These are phyloP conservation scores for Dendrobium chrysotoxum DNA, from an alignment of 106 monocot genomes.

Conservation along the genomic window DNA sequence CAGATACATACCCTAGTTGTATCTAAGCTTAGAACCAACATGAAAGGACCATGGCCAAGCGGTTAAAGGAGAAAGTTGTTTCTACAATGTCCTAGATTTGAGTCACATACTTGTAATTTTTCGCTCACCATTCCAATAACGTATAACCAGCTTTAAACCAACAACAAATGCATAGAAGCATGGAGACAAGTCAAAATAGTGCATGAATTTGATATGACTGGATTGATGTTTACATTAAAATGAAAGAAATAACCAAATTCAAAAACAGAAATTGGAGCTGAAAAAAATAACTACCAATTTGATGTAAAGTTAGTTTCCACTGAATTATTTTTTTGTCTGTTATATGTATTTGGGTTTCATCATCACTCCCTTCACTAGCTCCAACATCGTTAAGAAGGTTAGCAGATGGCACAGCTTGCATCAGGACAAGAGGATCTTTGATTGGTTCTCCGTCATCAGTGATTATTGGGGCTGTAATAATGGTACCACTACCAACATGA, in stretches of 20 bases:
- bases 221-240: neutral
- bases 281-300: slow-evolving; percentile 50
- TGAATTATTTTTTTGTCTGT: slow-evolving; percentile 67
- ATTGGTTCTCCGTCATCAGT: slow-evolving; percentile 81
- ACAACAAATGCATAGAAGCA: neutral
- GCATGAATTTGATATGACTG: neutral
- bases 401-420: slow-evolving; percentile 36
- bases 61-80: no score
- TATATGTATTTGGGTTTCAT: neutral
- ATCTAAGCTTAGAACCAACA: neutral
- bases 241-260: no score
- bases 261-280: neutral
- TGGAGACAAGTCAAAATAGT: neutral
- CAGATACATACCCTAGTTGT: neutral
- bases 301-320: slow-evolving; percentile 92
- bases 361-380: neutral
- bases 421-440: slow-evolving; percentile 64
- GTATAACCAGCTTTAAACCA: neutral
- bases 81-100: no score
- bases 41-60: no score
- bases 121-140: neutral
- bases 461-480: slow-evolving; percentile 84
- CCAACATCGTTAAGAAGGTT: neutral
- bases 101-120: no score
- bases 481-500: slow-evolving; percentile 78